Conservation (phyloP, 1,139 yeast genomes). For the Ashbya aceris region DNA sequence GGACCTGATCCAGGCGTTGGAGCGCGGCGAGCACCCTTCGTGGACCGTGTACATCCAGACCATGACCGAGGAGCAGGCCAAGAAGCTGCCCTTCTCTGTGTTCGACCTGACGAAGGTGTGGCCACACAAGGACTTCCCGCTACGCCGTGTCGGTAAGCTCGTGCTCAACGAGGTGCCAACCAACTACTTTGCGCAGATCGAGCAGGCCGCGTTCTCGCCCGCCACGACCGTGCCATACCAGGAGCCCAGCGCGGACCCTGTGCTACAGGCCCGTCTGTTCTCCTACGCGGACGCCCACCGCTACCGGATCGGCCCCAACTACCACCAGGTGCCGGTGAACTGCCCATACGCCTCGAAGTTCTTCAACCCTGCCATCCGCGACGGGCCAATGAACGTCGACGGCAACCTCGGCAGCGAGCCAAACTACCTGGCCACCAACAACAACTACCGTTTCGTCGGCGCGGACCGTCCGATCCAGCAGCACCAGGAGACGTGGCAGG, state of each 20-base stretch:
- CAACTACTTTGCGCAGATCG: slow-evolving; percentile 51
- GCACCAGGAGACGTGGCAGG: slow-evolving; percentile 80
- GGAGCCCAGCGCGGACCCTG: slow-evolving; percentile 54
- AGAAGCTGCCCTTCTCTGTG: slow-evolving; percentile 51
- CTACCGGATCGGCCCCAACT: slow-evolving; percentile 53
- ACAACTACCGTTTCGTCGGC: slow-evolving; percentile 28
- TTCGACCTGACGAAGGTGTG: slow-evolving; percentile 61
- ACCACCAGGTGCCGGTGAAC: slow-evolving; percentile 60
- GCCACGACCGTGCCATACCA: slow-evolving; percentile 51
- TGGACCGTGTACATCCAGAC: slow-evolving; percentile 62
- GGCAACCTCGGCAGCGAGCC: slow-evolving; percentile 83
- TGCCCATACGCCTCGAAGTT: slow-evolving; percentile 43
- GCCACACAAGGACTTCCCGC: slow-evolving; percentile 51
- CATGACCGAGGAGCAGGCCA: slow-evolving; percentile 59
- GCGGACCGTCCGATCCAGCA: slow-evolving; percentile 37
- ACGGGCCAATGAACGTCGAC: slow-evolving; percentile 76
- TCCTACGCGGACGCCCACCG: slow-evolving; percentile 56
- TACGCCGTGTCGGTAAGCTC: slow-evolving; percentile 48
- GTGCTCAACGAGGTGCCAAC: slow-evolving; percentile 47
- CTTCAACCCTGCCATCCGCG: slow-evolving; percentile 69
- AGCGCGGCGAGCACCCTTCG: slow-evolving; percentile 49
- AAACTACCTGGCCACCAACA: slow-evolving; percentile 55
- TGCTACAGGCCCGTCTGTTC: slow-evolving; percentile 47
- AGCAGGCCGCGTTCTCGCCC: slow-evolving; percentile 52
- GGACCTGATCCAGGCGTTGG: slow-evolving; percentile 54